Conservation (phyloP, 1,284 basidiomycete species). For the Cutaneotrichosporon spelunceum region DNA sequence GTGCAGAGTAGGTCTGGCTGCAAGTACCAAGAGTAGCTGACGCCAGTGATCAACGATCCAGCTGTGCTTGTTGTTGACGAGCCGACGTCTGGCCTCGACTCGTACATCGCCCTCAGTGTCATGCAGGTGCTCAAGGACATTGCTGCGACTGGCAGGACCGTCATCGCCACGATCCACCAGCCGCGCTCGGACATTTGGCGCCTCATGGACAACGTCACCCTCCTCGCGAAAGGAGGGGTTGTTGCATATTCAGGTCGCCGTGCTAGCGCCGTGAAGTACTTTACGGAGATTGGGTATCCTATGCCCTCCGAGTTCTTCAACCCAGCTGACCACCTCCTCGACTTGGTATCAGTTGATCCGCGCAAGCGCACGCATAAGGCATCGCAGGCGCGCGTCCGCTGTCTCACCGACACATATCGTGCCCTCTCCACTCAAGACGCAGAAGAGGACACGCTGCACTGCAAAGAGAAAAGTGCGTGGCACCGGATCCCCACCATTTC, state of each 20-base stretch:
- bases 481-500: background rate
- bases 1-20: slow-evolving; percentile 50
- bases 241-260: slow-evolving; percentile 45
- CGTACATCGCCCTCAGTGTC: slow-evolving; percentile 54
- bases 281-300: slow-evolving; percentile 45
- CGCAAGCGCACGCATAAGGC: slow-evolving; percentile 27
- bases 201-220: slow-evolving; percentile 55
- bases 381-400: slow-evolving; percentile 27
- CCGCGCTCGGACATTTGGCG: slow-evolving; percentile 57
- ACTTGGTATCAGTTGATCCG: slow-evolving; percentile 51
- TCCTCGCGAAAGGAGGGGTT: slow-evolving; percentile 57
- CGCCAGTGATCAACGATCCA: slow-evolving; percentile 53
- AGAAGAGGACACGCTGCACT: slow-evolving; percentile 3
- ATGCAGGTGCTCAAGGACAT: slow-evolving; percentile 54
- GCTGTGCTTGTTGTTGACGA: slow-evolving; percentile 55
- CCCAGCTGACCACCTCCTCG: slow-evolving; percentile 52
- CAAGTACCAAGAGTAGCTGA: slow-evolving; percentile 1
- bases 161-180: slow-evolving; percentile 59
- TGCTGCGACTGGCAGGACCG: slow-evolving; percentile 56
- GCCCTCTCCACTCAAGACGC: slow-evolving; percentile 13
- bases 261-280: slow-evolving; percentile 41
- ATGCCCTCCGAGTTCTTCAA: slow-evolving; percentile 51
- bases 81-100: slow-evolving; percentile 55
- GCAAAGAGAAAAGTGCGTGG: background rate
- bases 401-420: slow-evolving; percentile 28